Conservation (phyloP, 2,329 filamentous ascomycete species). For the Grosmannia huntii region DNA sequence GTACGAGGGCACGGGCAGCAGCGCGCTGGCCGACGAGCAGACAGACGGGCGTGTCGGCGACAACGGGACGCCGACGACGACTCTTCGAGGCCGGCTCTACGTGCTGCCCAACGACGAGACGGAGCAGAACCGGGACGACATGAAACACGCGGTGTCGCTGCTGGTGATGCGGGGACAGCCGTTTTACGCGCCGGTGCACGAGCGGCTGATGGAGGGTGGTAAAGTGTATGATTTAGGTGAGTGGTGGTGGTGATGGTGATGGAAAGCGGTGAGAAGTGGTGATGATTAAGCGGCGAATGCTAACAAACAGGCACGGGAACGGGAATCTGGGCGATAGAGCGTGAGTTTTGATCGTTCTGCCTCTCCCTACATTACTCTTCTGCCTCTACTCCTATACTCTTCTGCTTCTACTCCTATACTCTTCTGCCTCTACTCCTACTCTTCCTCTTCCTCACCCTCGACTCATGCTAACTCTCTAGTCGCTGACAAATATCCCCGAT, state of each 20-base stretch:
- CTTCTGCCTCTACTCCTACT: conserved; percentile 1
- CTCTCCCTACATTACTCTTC: neutral
- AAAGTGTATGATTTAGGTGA: conserved; percentile 34
- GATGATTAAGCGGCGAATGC: neutral
- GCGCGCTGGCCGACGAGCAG: neutral
- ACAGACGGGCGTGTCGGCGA: neutral
- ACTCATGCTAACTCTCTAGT: conserved; percentile 20
- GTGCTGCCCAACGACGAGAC: conserved; percentile 27
- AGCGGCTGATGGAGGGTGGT: conserved; percentile 23
- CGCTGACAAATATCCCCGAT: conserved; percentile 31
- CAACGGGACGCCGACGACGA: neutral
- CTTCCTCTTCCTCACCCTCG: neutral
- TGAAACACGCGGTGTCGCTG: conserved; percentile 25
- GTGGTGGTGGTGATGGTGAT: conserved; percentile 9
- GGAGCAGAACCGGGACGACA: conserved; percentile 28
- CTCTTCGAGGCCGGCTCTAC: conserved; percentile 8
- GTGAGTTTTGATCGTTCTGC: conserved; percentile 22
- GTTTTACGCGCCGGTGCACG: conserved; percentile 31
- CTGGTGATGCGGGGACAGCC: conserved; percentile 23
- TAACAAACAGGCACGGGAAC: conserved; percentile 31
- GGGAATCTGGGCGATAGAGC: conserved; percentile 36
- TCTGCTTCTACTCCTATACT: neutral
- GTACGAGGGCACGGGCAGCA: conserved; percentile 15
- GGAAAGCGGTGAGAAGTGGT: neutral
- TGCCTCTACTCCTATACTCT: neutral